phyloP scores from a whole-genome alignment of 2,329 filamentous ascomycete genomes.

The Colletotrichum lupini region DNA sequence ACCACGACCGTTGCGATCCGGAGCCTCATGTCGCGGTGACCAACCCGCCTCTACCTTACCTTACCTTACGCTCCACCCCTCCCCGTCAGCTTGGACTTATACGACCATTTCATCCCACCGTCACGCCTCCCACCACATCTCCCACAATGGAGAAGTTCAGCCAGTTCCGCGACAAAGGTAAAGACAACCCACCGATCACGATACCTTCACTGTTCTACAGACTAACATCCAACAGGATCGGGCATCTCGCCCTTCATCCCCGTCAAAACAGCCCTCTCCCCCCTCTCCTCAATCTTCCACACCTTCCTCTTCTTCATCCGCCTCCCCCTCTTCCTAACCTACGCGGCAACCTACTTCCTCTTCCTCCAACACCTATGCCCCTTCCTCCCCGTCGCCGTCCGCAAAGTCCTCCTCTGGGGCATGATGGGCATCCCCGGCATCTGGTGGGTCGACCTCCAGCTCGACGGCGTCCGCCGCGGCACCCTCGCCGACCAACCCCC shows the following conservation, averaged over 20 bases:
- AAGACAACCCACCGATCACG: neutral
- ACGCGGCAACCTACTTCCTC: slow-evolving; percentile 78
- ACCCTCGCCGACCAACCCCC: slow-evolving; percentile 80
- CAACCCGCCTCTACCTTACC: neutral
- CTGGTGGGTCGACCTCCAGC: slow-evolving; percentile 98
- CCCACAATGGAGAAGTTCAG: slow-evolving; percentile 89
- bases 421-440: slow-evolving; percentile 90
- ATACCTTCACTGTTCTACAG: neutral
- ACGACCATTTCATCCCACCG: neutral
- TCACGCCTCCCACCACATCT: neutral
- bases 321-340: slow-evolving; percentile 79
- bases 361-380: slow-evolving; percentile 84
- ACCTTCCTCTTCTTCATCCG: slow-evolving; percentile 82
- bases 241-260: slow-evolving; percentile 97
- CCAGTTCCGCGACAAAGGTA: slow-evolving; percentile 91
- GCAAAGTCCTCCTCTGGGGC: slow-evolving; percentile 89
- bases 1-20: neutral
- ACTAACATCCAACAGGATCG: slow-evolving; percentile 72
- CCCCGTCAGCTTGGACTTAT: slow-evolving; percentile 12
- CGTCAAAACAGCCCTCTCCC: slow-evolving; percentile 72
- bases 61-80: too few species aligned
- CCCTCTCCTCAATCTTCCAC: slow-evolving; percentile 73
- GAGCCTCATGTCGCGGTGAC: slow-evolving; percentile 26
- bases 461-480: slow-evolving; percentile 95
- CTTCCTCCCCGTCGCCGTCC: slow-evolving; percentile 63